Conservation (phyloP, 352 stramenopile species). For the Pythium grandisporangium region DNA sequence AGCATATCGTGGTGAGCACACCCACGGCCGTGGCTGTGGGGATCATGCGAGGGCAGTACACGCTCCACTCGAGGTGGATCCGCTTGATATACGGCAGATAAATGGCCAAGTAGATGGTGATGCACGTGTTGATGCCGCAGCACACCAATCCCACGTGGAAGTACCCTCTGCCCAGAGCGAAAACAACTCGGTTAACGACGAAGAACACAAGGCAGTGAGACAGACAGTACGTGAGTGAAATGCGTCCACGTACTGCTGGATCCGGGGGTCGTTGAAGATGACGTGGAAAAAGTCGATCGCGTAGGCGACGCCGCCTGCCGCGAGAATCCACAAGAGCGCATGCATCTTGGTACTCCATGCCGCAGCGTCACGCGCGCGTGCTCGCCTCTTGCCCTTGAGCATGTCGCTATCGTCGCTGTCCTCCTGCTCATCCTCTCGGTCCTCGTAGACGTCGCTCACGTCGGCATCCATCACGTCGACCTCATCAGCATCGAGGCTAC, state of each 20-base stretch:
- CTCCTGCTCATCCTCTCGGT: conserved; percentile 17
- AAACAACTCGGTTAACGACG: not conserved
- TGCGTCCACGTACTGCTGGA: conserved; percentile 32
- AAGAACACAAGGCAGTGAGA: conserved; percentile 1
- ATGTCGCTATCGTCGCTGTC: conserved; percentile 19
- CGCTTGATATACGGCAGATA: conserved; percentile 83
- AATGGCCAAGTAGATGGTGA: conserved; percentile 80
- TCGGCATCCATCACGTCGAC: conserved; percentile 13
- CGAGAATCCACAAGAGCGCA: conserved; percentile 62
- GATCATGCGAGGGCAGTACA: conserved; percentile 91
- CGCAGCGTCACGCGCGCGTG: conserved; percentile 34
- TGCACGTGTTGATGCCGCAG: conserved; percentile 76
- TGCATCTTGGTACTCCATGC: conserved; percentile 67
- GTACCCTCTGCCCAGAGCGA: conserved; percentile 38
- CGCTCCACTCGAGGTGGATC: conserved; percentile 80
- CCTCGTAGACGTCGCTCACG: too few relatives aligned
- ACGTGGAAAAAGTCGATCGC: conserved; percentile 66
- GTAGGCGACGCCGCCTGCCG: conserved; percentile 37
- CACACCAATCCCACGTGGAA: conserved; percentile 75
- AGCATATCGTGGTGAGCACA: conserved; percentile 54
- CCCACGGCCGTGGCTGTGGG: conserved; percentile 73
- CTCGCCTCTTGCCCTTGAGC: conserved; percentile 16
- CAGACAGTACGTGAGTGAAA: not conserved
- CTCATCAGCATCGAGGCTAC: conserved; percentile 21
- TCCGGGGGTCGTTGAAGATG: conserved; percentile 45